These are phyloP conservation scores for Trichaptum fuscoviolaceum DNA, from an alignment of 768 basidiomycete genomes.

Conservation along the genomic window DNA sequence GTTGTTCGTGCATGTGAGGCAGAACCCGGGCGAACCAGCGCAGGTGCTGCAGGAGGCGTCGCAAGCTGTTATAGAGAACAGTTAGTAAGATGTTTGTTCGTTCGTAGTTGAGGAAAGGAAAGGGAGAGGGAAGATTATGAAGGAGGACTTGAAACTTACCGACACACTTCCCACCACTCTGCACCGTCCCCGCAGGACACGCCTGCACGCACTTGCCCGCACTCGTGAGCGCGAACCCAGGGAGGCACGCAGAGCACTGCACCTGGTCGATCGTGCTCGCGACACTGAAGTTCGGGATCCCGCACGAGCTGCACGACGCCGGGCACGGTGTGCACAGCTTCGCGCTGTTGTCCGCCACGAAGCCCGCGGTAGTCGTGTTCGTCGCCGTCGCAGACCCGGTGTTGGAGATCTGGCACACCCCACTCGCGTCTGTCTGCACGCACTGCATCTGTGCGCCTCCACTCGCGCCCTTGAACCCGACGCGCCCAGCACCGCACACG, in stretches of 20 bases:
- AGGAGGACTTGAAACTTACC: no score
- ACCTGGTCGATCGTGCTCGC: conserved; percentile 60
- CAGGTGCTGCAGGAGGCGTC: conserved; percentile 73
- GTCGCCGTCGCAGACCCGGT: conserved; percentile 77
- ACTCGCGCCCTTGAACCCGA: conserved; percentile 50
- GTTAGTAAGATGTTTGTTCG: no score
- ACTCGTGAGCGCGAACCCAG: conserved; percentile 62
- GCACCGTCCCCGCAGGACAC: conserved; percentile 72
- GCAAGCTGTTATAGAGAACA: conserved; percentile 42
- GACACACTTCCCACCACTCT: conserved; percentile 69
- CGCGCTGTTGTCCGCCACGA: conserved; percentile 8
- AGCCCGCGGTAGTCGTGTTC: conserved; percentile 72
- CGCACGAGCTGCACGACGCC: conserved; percentile 73
- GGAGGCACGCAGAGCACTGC: conserved; percentile 74
- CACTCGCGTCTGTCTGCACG: conserved; percentile 57
- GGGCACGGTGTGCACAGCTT: conserved; percentile 46
- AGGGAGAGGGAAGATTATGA: no score
- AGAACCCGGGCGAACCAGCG: conserved; percentile 59
- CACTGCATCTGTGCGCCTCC: conserved; percentile 30
- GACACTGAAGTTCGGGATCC: conserved; percentile 64
- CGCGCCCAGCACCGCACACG: conserved; percentile 57
- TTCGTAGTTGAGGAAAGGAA: no score
- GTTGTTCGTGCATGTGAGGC: conserved; percentile 63
- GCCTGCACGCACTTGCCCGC: conserved; percentile 61
- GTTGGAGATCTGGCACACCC: conserved; percentile 67